Evolutionary conservation across 805 yeast species (phyloP), one percentile per base, ranked within the genome.

Genomic region (Lipomyces spencermartinsiae): DNA sequence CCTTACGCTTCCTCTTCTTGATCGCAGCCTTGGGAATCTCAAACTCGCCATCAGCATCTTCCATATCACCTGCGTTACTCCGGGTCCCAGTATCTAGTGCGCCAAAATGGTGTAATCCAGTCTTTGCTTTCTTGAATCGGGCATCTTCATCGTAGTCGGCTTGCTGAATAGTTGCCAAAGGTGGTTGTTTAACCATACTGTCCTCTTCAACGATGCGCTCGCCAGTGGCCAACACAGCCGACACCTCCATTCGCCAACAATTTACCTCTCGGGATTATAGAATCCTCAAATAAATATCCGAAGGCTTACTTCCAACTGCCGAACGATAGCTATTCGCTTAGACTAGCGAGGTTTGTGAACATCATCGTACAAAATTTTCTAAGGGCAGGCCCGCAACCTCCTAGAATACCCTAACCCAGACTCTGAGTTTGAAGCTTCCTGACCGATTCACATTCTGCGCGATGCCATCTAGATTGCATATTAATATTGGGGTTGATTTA

Each of bases 1-100:
- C 67, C 59, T 76, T 74, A 43, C 75, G 68, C 64, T 74, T 74
- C 31, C 33, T 34, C 35, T 66, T 65, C 55, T 64, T 63, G 22
- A 46, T 56, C 51, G 61, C 53, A 2, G 46, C 35, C 64, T 66
- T 62, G 7, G 71, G 68, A n/a, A 64, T 43, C 46, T 69, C 68
- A 63, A 70, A 70, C 16, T 63, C 70, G 22, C 46, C 70, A 8
- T 39, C 61, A 7, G 59, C 58, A 49, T 55, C 51, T 35, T 49
- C 35, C 59, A 43, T n/a, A 16, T n/a, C 10, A 19, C 57, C 29
- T 8, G 55, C 31, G n/a, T 51, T 51, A 19, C 8, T 31, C 34
- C n/a, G n/a, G 19, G 34, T 16, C 7, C 16, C 34, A n/a, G 9
- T 12, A 25, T 22, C 19, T 29, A 25, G 16, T 16, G 8, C 57